Evolutionary conservation across 306 rosid genomes (phyloP), one percentile per base, ranked within the genome.

Genomic region (Dryas octopetala): DNA sequence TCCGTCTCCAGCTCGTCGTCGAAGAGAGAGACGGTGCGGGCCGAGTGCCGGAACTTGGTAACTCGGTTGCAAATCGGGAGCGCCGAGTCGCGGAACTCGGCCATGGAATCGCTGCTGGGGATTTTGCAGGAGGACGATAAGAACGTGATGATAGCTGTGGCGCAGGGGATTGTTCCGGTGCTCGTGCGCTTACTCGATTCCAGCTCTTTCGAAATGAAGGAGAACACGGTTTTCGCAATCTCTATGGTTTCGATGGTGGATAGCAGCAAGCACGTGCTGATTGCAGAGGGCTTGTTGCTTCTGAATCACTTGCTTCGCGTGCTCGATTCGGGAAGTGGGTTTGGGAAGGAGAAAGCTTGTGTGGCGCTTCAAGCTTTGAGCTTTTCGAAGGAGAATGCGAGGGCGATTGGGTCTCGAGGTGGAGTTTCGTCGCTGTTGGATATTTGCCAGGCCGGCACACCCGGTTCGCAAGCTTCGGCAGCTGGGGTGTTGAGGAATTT

Each of bases 81-180:
- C 15, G 40, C 83, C 3, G 97, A 87, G 23, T 83, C 96, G 14
- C 78, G 89, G 47, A 62, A 50, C 62, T 70, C 89, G 26, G 91
- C 97, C 2, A 81, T 95, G 83, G 97, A 91, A 41, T 81, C 91
- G 14, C 70, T 95, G 14, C 46, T 90, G 23, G 62, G 67, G 17
- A 58, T 95, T 10, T 83, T 95, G 4, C 78, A 83, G 49, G 87
- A 83, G 71, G 97, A 91, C 66, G 98, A 91, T 44, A 95, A 95
- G 89, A 92, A 95, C 76, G 98, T 95, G 6, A 85, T 88, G 55
- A 95, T 90, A 11, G 88, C 93, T 0, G 97, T 92, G n/a, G 97
- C 97, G 9, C 98, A 95, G 78, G 98, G 98, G 3, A 84, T 86
- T 0, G 96, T 95, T 40, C 98, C 96, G 12, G 91, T 92, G 28